These are phyloP conservation scores for Melaleuca alternifolia DNA, from an alignment of 345 rosid species.

Conservation along the genomic window DNA sequence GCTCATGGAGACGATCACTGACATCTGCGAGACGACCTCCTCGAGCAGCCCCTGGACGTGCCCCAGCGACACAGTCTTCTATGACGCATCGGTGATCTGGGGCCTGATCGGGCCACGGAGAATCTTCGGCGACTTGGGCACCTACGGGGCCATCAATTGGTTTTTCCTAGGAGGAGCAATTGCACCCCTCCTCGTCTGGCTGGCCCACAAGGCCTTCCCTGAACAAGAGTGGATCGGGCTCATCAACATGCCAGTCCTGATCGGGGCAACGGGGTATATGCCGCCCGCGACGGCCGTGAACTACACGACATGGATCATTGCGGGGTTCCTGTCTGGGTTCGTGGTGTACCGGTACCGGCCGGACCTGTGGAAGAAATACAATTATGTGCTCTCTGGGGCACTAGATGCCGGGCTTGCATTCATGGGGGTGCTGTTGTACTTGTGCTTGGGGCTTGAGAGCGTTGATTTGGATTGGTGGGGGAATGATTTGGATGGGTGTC, in stretches of 20 bases:
- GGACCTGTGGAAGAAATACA: constrained; percentile 73
- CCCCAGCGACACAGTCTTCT: constrained; percentile 78
- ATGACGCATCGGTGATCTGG: constrained; percentile 95
- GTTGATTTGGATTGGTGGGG: constrained; percentile 87
- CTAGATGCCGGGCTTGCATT: constrained; percentile 93
- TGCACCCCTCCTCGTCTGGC: constrained; percentile 73
- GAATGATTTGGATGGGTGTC: constrained; percentile 92
- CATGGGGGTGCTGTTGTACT: constrained; percentile 82
- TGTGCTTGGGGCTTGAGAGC: constrained; percentile 75
- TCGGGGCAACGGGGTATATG: constrained; percentile 79
- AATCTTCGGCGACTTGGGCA: constrained; percentile 81
- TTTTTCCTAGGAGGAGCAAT: constrained; percentile 78
- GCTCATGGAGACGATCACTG: constrained; percentile 85
- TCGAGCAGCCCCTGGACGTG: constrained; percentile 82
- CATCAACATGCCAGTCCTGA: constrained; percentile 83
- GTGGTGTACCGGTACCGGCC: constrained; percentile 72
- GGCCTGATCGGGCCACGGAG: constrained; percentile 85
- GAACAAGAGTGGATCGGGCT: constrained; percentile 75
- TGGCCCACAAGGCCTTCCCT: constrained; percentile 70
- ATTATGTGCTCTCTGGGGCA: constrained; percentile 87
- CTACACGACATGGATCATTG: constrained; percentile 81
- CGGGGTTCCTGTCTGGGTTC: constrained; percentile 79
- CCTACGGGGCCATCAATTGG: constrained; percentile 74
- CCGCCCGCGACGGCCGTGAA: constrained; percentile 99
- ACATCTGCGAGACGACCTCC: constrained; percentile 59